Evolutionary conservation across 2,329 filamentous ascomycete species (phyloP), one percentile per base, ranked within the genome.

Genomic region (Colletotrichum lentis): DNA sequence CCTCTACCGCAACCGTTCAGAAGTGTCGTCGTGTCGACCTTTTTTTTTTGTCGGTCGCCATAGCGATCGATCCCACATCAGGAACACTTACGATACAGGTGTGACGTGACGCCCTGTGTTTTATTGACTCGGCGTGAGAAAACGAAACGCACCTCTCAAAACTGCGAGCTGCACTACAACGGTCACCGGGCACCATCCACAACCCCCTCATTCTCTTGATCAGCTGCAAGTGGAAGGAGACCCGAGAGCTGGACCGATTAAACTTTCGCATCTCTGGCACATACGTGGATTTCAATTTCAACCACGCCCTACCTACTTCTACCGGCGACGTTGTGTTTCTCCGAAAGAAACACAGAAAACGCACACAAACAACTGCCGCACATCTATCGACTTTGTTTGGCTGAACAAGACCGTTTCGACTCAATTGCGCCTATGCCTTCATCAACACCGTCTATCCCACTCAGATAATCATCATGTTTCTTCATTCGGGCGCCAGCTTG

Each of bases 401-500:
- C 27, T 11, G n/a, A 55, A 27, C 50, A 5, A 20, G 18, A 10
- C 10, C 14, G 18, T 44, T 10, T 8, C 27, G 22, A n/a, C n/a
- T n/a, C 22, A 16, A 44, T 12, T 39, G 50, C 49, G 24, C 39
- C 50, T 31, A 69, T 69, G 66, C 47, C 8, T 61, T 27, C 55
- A n/a, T 41, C 50, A 53, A 27, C 10, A 31, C 27, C 14, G 18
- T 37, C 43, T 10, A 52, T 12, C 24, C n/a, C 46, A 35, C 31
- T 10, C 10, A 62, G 57, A 35, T 62, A 63, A 39, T 24, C 22
- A 77, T 69, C 71, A 88, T 89, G 86, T 86, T 88, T 73, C 78
- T 88, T 41, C 86, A 88, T 73, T 81, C 85, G 20, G 86, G 85
- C 53, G 86, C 86, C 57, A 84, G 85, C 76, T 80, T 88, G 22